Evolutionary conservation across 441 rosid species (phyloP), one percentile per base, ranked within the genome.

Genomic region (Euphorbia schlechtendalii): DNA sequence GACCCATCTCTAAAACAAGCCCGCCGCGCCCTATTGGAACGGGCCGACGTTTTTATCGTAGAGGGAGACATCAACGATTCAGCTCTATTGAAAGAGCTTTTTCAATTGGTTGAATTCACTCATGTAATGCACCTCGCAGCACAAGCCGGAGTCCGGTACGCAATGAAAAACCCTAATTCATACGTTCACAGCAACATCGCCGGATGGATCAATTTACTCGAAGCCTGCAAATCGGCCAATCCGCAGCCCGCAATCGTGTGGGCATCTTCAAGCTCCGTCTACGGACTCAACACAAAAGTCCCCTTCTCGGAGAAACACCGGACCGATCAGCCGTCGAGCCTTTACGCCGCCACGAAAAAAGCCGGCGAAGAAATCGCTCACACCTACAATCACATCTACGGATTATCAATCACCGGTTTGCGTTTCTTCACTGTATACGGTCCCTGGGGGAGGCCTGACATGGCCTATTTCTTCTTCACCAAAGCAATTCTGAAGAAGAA

Each of bases 401-500:
- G 83, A 11, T 70, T 76, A 45, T 76, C 83, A 12, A 70, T 80
- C 34, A 80, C 83, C 3, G 77, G 79, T 5, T 64, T 80, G 66
- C 59, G 83, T 22, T 77, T 80, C 43, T 80, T 80, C 70, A 80
- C 83, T 10, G 81, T 80, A 13, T 77, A 80, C 49, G 84, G 84
- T 24, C 84, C 84, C 0, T 76, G 81, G 81, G 84, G 84, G 0
- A 57, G 84, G 18, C 84, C 84, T 0, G 84, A 80, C 68, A 77
- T 80, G 82, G 82, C 80, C 8, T 81, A 81, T 72, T 81, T 78
- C 75, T 71, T 51, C 63, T 81, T 81, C 60, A 76, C 82, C 0
- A 73, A 62, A 69, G 70, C 74, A 30, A 81, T 81, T n/a, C 51
- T 81, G 72, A 72, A 76, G 45, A 68, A 80, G 34, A 77, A 75